Conservation (phyloP, 305 asterid genomes). For the Striga hermonthica region DNA sequence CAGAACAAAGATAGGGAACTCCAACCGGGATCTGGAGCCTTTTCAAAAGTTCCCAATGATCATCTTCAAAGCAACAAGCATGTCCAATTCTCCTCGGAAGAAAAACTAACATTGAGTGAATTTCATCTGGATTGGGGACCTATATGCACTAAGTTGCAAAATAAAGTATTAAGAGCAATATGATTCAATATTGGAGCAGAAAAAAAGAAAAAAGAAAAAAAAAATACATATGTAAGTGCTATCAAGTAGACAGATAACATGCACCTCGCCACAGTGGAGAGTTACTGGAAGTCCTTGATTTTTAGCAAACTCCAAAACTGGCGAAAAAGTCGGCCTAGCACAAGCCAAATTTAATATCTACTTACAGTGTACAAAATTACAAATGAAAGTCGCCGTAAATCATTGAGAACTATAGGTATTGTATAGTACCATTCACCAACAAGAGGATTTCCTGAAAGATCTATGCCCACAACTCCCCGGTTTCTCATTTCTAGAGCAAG, state of each 20-base stretch:
- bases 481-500: slow-evolving; percentile 73
- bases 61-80: slow-evolving; percentile 85
- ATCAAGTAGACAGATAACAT: slow-evolving; percentile 36
- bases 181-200: slow-evolving; percentile 4
- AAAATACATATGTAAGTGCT: not conserved
- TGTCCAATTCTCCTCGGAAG: slow-evolving; percentile 84
- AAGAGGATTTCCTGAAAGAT: slow-evolving; percentile 81
- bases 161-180: slow-evolving; percentile 38
- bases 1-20: slow-evolving; percentile 23
- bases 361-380: too few species aligned
- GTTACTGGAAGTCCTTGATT: slow-evolving; percentile 72
- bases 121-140: slow-evolving; percentile 83
- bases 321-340: slow-evolving; percentile 68
- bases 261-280: slow-evolving; percentile 97
- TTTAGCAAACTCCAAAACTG: slow-evolving; percentile 81
- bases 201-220: not conserved
- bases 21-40: slow-evolving; percentile 62
- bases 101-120: slow-evolving; percentile 77
- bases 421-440: slow-evolving; percentile 76
- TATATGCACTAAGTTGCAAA: slow-evolving; percentile 61
- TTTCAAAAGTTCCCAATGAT: slow-evolving; percentile 61
- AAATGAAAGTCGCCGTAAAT: slow-evolving; percentile 9
- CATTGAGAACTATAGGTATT: slow-evolving; percentile 9
- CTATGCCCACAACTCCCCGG: slow-evolving; percentile 78
- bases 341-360: slow-evolving; percentile 27